Conservation (phyloP, 352 stramenopile genomes). For the Globisporangium recalcitrans region DNA sequence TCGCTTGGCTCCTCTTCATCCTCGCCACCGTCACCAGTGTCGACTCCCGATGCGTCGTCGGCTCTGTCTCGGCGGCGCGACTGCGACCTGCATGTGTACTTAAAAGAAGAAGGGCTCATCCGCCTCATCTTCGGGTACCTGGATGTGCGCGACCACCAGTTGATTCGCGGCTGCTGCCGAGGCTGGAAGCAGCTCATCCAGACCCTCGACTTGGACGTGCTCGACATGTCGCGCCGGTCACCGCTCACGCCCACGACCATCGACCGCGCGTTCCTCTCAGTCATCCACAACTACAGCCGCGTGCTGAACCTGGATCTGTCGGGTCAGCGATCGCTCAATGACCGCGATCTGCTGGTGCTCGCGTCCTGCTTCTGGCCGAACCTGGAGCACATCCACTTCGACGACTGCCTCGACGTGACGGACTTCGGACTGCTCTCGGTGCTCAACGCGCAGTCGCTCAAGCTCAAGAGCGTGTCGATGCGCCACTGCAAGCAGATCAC, state of each 20-base stretch:
- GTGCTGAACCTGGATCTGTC: slow-evolving; percentile 63
- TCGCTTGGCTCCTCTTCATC: neutral
- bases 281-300: slow-evolving; percentile 62
- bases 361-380: slow-evolving; percentile 76
- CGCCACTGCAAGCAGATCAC: slow-evolving; percentile 76
- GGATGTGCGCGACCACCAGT: slow-evolving; percentile 71
- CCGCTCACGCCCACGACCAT: slow-evolving; percentile 44
- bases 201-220: slow-evolving; percentile 53
- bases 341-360: slow-evolving; percentile 75
- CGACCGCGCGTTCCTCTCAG: slow-evolving; percentile 48
- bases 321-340: slow-evolving; percentile 56
- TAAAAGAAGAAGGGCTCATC: slow-evolving; percentile 60
- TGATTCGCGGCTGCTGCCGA: slow-evolving; percentile 44
- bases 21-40: neutral
- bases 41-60: too few relatives aligned
- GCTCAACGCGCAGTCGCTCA: slow-evolving; percentile 78
- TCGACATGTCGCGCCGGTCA: slow-evolving; percentile 60
- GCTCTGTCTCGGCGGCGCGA: slow-evolving; percentile 2
- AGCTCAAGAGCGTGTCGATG: slow-evolving; percentile 56
- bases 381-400: slow-evolving; percentile 53
- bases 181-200: slow-evolving; percentile 64
- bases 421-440: slow-evolving; percentile 77
- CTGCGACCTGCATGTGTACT: slow-evolving; percentile 32
- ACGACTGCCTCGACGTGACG: slow-evolving; percentile 75
- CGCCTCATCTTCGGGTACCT: slow-evolving; percentile 60